phyloP scores from a whole-genome alignment of 73 alveolate genomes.

The Paramecium sexaurelia region DNA sequence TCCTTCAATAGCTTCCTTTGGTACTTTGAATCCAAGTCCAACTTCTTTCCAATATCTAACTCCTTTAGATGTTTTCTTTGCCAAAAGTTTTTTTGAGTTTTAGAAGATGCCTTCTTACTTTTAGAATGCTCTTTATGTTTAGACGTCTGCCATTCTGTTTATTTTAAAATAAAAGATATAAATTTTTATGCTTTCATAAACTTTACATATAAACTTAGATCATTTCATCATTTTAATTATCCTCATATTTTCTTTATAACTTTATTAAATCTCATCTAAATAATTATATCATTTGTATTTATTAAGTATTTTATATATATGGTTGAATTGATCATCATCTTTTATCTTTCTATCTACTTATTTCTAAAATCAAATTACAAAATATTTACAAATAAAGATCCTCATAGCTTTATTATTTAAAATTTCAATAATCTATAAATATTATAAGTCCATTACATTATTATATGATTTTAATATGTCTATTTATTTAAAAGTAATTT shows the following conservation, averaged over 20 bases:
- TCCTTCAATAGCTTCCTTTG: constrained; percentile 97
- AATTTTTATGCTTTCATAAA: background rate
- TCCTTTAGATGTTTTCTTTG: constrained; percentile 87
- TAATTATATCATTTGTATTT: too few species aligned
- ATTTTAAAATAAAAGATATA: background rate
- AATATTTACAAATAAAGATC: too few species aligned
- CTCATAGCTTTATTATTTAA: too few species aligned
- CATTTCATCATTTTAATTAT: background rate
- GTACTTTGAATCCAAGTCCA: constrained; percentile 97
- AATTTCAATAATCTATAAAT: too few species aligned
- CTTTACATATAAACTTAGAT: background rate
- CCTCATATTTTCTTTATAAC: background rate
- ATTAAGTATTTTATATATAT: too few species aligned
- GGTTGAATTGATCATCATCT: too few species aligned
- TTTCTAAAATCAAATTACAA: too few species aligned
- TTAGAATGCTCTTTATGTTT: constrained; percentile 89
- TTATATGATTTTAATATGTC: too few species aligned
- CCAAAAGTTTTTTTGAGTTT: constrained; percentile 82
- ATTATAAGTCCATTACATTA: too few species aligned
- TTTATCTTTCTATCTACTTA: too few species aligned
- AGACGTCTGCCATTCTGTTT: constrained; percentile 49
- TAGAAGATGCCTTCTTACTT: constrained; percentile 90
- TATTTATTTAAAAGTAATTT: too few species aligned
- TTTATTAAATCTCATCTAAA: too few species aligned
- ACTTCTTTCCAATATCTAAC: constrained; percentile 97